Evolutionary conservation across 331 rosid genomes (phyloP).

Genomic region (Acacia pycnantha): DNA sequence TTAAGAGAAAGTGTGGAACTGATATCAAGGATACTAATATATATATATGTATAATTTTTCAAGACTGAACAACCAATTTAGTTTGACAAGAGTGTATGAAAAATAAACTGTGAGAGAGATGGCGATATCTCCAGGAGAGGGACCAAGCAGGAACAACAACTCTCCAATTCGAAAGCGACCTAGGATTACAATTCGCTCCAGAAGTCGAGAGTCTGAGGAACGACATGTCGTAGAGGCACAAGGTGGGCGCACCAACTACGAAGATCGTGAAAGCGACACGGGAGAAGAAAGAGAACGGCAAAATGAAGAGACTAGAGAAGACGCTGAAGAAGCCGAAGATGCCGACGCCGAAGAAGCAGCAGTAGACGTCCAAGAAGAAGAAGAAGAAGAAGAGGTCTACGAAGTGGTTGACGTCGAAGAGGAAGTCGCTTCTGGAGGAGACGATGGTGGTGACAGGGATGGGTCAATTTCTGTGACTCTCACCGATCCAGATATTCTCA

Average conservation of each 20-base stretch:
- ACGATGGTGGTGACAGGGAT: not conserved
- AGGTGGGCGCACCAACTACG: not conserved
- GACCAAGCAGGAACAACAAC: not conserved
- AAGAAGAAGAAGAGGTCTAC: too few relatives aligned
- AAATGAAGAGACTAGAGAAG: not conserved
- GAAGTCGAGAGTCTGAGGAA: not conserved
- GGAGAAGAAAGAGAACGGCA: not conserved
- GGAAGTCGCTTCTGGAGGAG: not conserved
- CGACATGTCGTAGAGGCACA: not conserved
- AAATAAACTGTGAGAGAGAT: not conserved
- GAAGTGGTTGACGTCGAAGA: not conserved
- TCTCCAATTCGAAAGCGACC: not conserved
- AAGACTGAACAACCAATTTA: not conserved
- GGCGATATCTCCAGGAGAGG: not conserved
- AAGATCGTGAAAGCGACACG: too few relatives aligned
- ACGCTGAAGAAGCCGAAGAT: not conserved
- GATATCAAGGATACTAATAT: not conserved
- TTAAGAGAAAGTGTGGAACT: not conserved
- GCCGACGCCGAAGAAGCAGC: not conserved
- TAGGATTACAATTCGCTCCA: not conserved
- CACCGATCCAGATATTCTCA: slow-evolving; percentile 46
- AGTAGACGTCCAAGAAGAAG: too few relatives aligned
- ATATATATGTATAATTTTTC: not conserved
- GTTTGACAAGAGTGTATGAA: not conserved
- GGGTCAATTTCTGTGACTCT: slow-evolving; percentile 28